Evolutionary conservation across 768 basidiomycete genomes (phyloP).

Genomic region (Kockovaella imperatae): DNA sequence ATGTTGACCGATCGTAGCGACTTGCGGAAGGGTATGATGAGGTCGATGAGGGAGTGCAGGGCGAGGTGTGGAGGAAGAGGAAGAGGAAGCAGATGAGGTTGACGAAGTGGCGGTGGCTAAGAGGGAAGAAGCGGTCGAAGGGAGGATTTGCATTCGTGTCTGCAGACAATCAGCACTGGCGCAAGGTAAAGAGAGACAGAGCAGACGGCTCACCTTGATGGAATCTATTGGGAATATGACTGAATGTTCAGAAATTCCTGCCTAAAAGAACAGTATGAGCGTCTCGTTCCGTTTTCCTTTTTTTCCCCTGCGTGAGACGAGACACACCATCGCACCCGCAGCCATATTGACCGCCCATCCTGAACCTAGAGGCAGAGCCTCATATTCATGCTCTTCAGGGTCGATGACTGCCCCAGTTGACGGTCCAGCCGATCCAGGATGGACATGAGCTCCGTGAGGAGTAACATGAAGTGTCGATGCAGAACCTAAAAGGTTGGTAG

Average conservation of each 20-base stretch:
- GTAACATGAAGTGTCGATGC: constrained; percentile 18
- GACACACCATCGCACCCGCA: constrained; percentile 84
- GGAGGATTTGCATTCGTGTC: constrained; percentile 94
- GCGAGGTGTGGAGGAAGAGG: constrained; percentile 4
- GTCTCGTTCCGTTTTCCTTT: background rate
- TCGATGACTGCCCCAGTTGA: background rate
- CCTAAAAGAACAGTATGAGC: constrained; percentile 56
- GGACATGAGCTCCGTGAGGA: constrained; percentile 23
- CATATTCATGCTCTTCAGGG: constrained; percentile 58
- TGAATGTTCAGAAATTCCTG: constrained; percentile 96
- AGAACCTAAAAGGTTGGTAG: too few species aligned
- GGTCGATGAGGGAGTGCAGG: constrained; percentile 5
- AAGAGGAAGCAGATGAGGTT: constrained; percentile 8
- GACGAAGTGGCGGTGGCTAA: constrained; percentile 6
- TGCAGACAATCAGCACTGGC: constrained; percentile 39
- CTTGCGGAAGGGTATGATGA: constrained; percentile 5
- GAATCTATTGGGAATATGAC: constrained; percentile 98
- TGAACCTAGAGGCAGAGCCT: constrained; percentile 64
- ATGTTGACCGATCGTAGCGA: constrained; percentile 40
- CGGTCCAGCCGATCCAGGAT: constrained; percentile 7
- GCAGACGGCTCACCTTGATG: constrained; percentile 63
- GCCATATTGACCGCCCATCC: constrained; percentile 89
- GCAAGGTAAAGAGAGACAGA: constrained; percentile 1
- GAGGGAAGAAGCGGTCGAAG: constrained; percentile 28
- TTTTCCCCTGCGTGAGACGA: constrained; percentile 3